Conservation (phyloP, 2,329 filamentous ascomycete genomes). For the Ceratocystis albifundus region DNA sequence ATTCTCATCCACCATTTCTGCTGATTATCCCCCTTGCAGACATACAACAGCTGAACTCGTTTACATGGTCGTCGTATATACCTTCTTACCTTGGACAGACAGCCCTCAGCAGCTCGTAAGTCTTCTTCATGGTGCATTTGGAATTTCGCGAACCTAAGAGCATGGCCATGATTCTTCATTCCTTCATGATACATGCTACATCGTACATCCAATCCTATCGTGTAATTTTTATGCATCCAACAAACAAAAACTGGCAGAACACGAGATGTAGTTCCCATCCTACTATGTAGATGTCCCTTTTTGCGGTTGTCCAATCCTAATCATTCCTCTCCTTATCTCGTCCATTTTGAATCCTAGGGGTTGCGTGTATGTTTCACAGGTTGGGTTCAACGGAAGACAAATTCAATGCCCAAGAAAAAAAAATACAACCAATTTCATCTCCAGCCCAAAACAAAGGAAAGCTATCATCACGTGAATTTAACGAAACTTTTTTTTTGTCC, state of each 20-base stretch:
- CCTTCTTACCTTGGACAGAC: not conserved
- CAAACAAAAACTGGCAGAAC: not conserved
- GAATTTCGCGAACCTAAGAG: conserved; percentile 5
- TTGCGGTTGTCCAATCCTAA: not conserved
- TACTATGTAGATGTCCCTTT: not conserved
- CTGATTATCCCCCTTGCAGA: not conserved
- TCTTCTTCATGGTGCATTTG: not conserved
- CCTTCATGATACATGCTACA: not conserved
- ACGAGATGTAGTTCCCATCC: not conserved
- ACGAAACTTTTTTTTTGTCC: conserved; percentile 25
- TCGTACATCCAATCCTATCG: conserved; percentile 5
- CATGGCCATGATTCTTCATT: conserved; percentile 16
- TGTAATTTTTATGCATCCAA: conserved; percentile 10
- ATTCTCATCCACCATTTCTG: too few species aligned
- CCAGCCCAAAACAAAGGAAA: conserved; percentile 20
- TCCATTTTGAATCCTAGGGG: too few species aligned
- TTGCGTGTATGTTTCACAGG: conserved; percentile 5
- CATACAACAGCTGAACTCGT: not conserved
- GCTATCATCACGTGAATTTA: conserved; percentile 21
- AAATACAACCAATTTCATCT: conserved; percentile 16
- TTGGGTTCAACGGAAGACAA: conserved; percentile 5
- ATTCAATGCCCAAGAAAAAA: conserved; percentile 1
- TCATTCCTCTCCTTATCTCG: not conserved
- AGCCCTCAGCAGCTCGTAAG: not conserved
- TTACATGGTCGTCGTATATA: not conserved